Evolutionary conservation across 345 rosid genomes (phyloP).

Genomic region (Erucastrum elatum): DNA sequence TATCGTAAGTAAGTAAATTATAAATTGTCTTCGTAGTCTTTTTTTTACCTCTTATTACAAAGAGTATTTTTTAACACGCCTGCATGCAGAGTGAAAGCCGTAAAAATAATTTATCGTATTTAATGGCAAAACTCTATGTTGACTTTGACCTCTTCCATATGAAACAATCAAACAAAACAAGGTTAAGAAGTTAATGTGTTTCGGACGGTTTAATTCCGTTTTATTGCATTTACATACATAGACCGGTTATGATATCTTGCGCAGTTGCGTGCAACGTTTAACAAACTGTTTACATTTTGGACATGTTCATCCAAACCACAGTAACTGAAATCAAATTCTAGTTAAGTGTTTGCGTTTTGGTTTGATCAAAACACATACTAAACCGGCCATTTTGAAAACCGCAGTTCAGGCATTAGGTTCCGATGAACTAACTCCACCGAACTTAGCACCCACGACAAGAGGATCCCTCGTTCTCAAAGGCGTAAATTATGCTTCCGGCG

Average conservation of each 20-base stretch:
- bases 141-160: slow-evolving; percentile 13
- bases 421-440: slow-evolving; percentile 57
- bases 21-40: background rate
- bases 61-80: background rate
- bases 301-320: slow-evolving; percentile 9
- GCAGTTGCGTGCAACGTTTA: background rate
- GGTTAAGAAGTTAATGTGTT: background rate
- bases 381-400: slow-evolving; percentile 23
- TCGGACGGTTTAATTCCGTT: background rate
- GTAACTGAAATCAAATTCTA: background rate
- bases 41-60: background rate
- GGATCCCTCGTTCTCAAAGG: slow-evolving; percentile 54
- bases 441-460: slow-evolving; percentile 69
- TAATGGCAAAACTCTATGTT: background rate
- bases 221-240: background rate
- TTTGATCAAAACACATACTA: background rate
- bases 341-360: background rate
- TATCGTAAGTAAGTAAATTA: slow-evolving; percentile 48
- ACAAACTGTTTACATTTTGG: background rate
- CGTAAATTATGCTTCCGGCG: slow-evolving; percentile 83
- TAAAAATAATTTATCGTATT: slow-evolving; percentile 7
- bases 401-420: slow-evolving; percentile 65
- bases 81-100: slow-evolving; percentile 26
- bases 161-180: background rate
- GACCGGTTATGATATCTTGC: background rate